These are phyloP conservation scores for Penicillium hordei DNA, from an alignment of 2,329 filamentous ascomycete species.

Conservation along the genomic window DNA sequence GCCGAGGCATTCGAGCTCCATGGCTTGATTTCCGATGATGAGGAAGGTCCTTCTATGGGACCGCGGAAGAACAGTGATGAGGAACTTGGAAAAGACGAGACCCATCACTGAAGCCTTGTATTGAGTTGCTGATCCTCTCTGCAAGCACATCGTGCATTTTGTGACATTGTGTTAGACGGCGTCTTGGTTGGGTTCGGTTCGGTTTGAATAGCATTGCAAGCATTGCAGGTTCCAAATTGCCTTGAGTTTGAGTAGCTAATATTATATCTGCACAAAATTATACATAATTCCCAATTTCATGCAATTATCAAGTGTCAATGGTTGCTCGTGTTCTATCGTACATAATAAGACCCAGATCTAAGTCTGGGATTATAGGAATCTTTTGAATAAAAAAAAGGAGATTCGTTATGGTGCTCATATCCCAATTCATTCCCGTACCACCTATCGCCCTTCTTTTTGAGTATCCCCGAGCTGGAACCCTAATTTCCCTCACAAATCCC, in stretches of 20 bases:
- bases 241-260: neutral
- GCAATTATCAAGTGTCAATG: neutral
- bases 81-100: slow-evolving; percentile 28
- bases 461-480: too few species aligned
- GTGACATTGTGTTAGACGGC: neutral
- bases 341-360: neutral
- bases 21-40: slow-evolving; percentile 84
- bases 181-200: slow-evolving; percentile 1
- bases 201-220: neutral
- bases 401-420: slow-evolving; percentile 3
- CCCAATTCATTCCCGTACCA: neutral
- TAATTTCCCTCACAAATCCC: neutral
- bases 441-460: neutral
- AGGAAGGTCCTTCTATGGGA: slow-evolving; percentile 51
- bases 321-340: slow-evolving; percentile 1
- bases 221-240: neutral
- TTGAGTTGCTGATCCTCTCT: neutral
- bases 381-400: neutral
- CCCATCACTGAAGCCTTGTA: neutral
- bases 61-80: slow-evolving; percentile 35
- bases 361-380: neutral
- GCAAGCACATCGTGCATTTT: slow-evolving; percentile 4
- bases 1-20: slow-evolving; percentile 93
- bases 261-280: neutral
- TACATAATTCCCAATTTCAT: slow-evolving; percentile 1